phyloP scores from a whole-genome alignment of 331 rosid species.

The Rhamnella rubrinervis region DNA sequence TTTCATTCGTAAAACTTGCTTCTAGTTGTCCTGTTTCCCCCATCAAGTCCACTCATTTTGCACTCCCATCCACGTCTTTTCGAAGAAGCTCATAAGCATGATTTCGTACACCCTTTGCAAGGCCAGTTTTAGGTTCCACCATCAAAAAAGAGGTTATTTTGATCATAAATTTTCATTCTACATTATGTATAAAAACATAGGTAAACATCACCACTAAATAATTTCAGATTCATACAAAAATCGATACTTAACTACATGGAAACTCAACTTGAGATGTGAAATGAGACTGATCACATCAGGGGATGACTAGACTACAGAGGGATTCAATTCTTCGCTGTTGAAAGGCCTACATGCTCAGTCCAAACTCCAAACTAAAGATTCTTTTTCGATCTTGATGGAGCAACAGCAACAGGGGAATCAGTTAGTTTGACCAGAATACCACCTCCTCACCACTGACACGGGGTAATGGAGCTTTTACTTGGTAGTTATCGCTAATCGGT shows the following conservation, averaged over 20 bases:
- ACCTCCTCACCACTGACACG: constrained; percentile 69
- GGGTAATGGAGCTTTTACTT: constrained; percentile 75
- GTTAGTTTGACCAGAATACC: constrained; percentile 72
- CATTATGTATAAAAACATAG: constrained; percentile 1
- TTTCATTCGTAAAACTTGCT: too few relatives aligned
- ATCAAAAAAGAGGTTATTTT: too few relatives aligned
- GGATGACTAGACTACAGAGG: constrained; percentile 24
- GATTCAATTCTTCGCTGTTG: constrained; percentile 33
- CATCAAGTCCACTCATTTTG: too few relatives aligned
- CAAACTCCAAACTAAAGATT: constrained; percentile 6
- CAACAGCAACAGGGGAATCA: constrained; percentile 30
- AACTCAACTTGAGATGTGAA: constrained; percentile 5
- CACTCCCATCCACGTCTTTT: too few relatives aligned
- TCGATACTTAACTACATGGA: constrained; percentile 5
- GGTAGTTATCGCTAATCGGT: constrained; percentile 75
- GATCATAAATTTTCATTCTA: neutral
- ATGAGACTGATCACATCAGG: constrained; percentile 19
- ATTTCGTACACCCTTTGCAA: neutral
- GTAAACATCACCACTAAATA: neutral
- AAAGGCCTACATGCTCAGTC: constrained; percentile 20
- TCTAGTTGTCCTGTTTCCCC: too few relatives aligned
- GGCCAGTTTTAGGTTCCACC: too few relatives aligned
- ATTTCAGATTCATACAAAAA: neutral
- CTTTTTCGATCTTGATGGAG: constrained; percentile 26
- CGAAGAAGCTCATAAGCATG: too few relatives aligned